These are phyloP conservation scores for Trametes maxima DNA, from an alignment of 768 basidiomycete species.

Conservation along the genomic window DNA sequence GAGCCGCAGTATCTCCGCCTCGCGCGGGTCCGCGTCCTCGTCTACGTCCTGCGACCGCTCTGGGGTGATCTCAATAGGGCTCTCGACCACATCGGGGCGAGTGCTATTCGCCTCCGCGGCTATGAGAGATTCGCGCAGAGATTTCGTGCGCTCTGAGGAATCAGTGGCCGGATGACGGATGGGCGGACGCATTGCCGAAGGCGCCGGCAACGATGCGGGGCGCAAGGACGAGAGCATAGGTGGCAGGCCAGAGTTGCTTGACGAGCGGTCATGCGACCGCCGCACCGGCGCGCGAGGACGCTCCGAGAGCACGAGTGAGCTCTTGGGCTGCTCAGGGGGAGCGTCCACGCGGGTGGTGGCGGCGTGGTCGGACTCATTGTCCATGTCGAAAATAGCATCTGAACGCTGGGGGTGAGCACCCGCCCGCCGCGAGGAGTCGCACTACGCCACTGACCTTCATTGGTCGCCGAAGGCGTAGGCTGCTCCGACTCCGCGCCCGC, in stretches of 20 bases:
- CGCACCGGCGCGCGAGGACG: slow-evolving; percentile 29
- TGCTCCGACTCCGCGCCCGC: slow-evolving; percentile 36
- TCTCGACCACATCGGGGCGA: slow-evolving; percentile 20
- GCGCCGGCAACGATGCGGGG: slow-evolving; percentile 68
- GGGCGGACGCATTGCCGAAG: slow-evolving; percentile 53
- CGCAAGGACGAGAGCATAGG: slow-evolving; percentile 62
- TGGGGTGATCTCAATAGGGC: slow-evolving; percentile 16
- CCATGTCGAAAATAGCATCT: slow-evolving; percentile 75
- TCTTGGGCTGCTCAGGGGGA: slow-evolving; percentile 8
- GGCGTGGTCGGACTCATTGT: slow-evolving; percentile 49
- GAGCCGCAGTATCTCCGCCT: slow-evolving; percentile 58
- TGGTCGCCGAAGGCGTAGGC: slow-evolving; percentile 3
- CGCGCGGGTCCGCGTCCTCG: slow-evolving; percentile 39
- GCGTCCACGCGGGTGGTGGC: slow-evolving; percentile 33
- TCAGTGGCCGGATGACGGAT: slow-evolving; percentile 16
- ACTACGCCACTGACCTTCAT: slow-evolving; percentile 45
- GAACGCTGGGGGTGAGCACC: slow-evolving; percentile 3
- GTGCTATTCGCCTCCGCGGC: slow-evolving; percentile 14
- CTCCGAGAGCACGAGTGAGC: slow-evolving; percentile 21
- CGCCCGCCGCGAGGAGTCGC: slow-evolving; percentile 2
- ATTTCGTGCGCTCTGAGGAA: slow-evolving; percentile 20
- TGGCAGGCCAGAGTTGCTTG: slow-evolving; percentile 46
- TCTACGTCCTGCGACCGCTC: slow-evolving; percentile 19
- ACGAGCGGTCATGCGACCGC: slow-evolving; percentile 27
- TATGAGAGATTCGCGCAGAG: slow-evolving; percentile 24